Evolutionary conservation across 345 rosid genomes (phyloP).

Genomic region (Salix udensis): DNA sequence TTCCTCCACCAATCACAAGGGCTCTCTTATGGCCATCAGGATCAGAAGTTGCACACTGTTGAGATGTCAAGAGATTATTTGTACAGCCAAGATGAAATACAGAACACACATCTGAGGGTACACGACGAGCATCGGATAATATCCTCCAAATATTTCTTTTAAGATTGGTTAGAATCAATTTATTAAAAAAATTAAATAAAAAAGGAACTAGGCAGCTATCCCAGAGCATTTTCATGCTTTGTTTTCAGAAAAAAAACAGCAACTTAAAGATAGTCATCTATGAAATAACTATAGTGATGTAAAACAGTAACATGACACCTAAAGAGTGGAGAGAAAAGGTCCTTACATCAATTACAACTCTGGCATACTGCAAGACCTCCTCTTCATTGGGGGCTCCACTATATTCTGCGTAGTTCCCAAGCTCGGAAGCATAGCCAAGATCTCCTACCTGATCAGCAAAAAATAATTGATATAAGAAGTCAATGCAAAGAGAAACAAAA

Average conservation of each 20-base stretch:
- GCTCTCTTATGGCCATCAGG: constrained; percentile 88
- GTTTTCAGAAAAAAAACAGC: no score
- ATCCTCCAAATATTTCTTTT: background rate
- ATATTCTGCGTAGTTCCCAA: constrained; percentile 90
- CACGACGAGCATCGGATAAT: background rate
- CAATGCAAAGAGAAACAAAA: background rate
- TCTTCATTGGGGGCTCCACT: constrained; percentile 99
- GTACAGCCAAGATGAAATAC: constrained; percentile 6
- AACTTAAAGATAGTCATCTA: background rate
- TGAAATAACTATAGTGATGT: background rate
- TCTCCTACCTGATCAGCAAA: constrained; percentile 67
- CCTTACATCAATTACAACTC: constrained; percentile 90
- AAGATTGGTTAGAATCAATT: background rate
- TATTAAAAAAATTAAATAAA: background rate
- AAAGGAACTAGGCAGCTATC: background rate
- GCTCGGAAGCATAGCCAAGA: constrained; percentile 86
- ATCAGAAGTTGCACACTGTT: constrained; percentile 80
- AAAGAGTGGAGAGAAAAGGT: background rate
- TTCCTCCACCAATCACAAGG: constrained; percentile 93
- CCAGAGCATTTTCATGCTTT: no score
- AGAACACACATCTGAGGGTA: background rate
- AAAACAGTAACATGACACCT: background rate
- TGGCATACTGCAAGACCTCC: constrained; percentile 96
- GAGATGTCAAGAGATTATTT: constrained; percentile 2
- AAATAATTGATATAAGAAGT: background rate